Base-by-base conservation (phyloP, 83 land plant genomes). In the Picea abies region DNA sequence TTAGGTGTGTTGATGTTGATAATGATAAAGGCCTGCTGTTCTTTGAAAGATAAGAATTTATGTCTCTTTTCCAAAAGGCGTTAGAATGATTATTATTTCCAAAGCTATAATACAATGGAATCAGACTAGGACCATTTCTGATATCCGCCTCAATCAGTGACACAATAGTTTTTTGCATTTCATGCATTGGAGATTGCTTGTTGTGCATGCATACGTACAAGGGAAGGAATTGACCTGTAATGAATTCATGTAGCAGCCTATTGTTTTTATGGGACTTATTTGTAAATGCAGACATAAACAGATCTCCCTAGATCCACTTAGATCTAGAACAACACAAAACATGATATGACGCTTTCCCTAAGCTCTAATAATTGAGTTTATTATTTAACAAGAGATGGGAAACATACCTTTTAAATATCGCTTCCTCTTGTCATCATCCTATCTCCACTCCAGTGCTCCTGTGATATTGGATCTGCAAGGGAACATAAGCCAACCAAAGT, bases 1-100 rank as follows among this genome's bases (percentile, higher is more conserved):
- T 70, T 19, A 70, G 37, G 32, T 70, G 75, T 70, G 75, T 44
- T 70, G 39, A 39, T 70, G 75, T 44, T 70, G 75, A 70, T 44
- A 70, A 37, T 70, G 37, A 70, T 35, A 44, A 39, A 70, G 75
- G 75, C 47, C 75, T 44, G 17, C 39, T 70, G 17, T 70, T 70
- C 75, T 70, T 70, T 17, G 47, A 70, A 9, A 70, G 19, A 32
- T 39, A 39, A 32, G 75, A 49, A n/a, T 44, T 76, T 56, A 76
- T 76, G 61, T 56, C 79, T 56, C 79, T 76, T 76, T 35, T 23
- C 79, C 79, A 76, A 76, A 76, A 56, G 12, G 61, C 60, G 22
- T 76, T 58, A 76, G 61, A 47, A 49, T 76, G 79, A 76, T 76
- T 58, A 76, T 29, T 26, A 76, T 22, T 9, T 1, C 10, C 9